Conservation (phyloP, 2,329 filamentous ascomycete genomes). For the Byssochlamys sp. region DNA sequence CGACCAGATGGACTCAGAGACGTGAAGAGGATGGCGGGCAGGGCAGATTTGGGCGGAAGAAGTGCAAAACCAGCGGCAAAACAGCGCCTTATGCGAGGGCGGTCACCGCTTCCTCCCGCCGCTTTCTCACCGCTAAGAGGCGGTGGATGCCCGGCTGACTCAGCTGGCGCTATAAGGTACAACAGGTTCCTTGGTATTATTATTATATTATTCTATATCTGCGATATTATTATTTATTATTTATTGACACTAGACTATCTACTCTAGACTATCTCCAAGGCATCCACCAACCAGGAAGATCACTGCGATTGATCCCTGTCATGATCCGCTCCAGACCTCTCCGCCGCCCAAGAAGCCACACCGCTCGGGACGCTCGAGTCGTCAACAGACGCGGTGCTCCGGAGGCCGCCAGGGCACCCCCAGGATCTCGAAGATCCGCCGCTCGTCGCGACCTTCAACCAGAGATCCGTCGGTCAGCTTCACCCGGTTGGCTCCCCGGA, state of each 20-base stretch:
- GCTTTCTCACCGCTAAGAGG: slow-evolving; percentile 4
- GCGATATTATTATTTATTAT: neutral
- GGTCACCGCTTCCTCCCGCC: slow-evolving; percentile 13
- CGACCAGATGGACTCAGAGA: neutral
- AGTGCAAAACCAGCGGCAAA: slow-evolving; percentile 24
- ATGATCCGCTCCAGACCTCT: neutral
- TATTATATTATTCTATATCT: neutral
- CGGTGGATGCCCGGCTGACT: slow-evolving; percentile 3
- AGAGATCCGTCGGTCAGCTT: slow-evolving; percentile 60
- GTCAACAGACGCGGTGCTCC: slow-evolving; percentile 63
- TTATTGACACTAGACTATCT: neutral
- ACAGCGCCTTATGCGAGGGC: slow-evolving; percentile 21
- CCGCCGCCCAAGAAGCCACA: neutral
- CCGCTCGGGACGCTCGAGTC: slow-evolving; percentile 5
- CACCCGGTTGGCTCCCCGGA: slow-evolving; percentile 47
- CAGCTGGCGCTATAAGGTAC: neutral
- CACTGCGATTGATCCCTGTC: neutral
- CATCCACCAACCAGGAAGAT: neutral
- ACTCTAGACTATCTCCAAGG: neutral
- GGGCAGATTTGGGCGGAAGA: slow-evolving; percentile 14
- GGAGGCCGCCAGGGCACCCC: slow-evolving; percentile 79
- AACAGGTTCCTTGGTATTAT: neutral
- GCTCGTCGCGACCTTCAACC: slow-evolving; percentile 66
- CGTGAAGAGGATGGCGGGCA: slow-evolving; percentile 1
- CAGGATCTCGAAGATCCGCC: slow-evolving; percentile 67